Evolutionary conservation across 495 filamentous ascomycete species (phyloP), one percentile per base, ranked within the genome.

Genomic region (Penicillium lividum): DNA sequence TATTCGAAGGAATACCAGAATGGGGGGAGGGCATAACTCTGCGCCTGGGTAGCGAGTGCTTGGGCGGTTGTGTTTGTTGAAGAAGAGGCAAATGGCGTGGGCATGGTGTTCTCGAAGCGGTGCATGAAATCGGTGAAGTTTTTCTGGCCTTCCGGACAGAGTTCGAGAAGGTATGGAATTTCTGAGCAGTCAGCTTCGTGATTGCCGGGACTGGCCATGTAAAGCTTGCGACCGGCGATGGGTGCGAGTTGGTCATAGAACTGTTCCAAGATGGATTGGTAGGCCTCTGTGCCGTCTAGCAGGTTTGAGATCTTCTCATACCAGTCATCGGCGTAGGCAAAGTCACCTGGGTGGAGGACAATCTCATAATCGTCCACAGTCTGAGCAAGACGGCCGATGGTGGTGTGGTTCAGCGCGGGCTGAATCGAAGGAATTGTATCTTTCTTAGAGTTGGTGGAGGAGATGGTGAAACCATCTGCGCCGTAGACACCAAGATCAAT

Each of bases 1-100:
- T 85, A 84, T 49, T 86, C 82, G 67, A 86, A 86, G 0, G 82
- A 84, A 68, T 84, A 86, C 83, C 83, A 86, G 71, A 86, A 86
- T 0, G 84, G 84, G 2, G 84, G 84, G 30, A 82, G 79, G 4
- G 84, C 71, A 4, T 84, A 75, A 28, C 57, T 43, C 5, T 70
- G 63, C 3, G 84, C 84, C 58, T 76, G 72, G 47, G 73, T 71
- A 15, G 82, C 82, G 36, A 73, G 69, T 15, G 73, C 53, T 28
- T 73, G 73, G 0, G 82, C 82, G 2, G 72, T 72, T 13, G 63
- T 60, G 71, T 80, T 82, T 11, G 72, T 63, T 1, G 81, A 82
- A 0, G 68, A 71, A 0, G 80, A 83, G 0, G 69, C 47, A 56
- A 83, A 83, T 0, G 74, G 69, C 0, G 57, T 71, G 0, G 82